Evolutionary conservation across 2,329 filamentous ascomycete species (phyloP), one percentile per base, ranked within the genome.

Genomic region (Fusarium sp.): DNA sequence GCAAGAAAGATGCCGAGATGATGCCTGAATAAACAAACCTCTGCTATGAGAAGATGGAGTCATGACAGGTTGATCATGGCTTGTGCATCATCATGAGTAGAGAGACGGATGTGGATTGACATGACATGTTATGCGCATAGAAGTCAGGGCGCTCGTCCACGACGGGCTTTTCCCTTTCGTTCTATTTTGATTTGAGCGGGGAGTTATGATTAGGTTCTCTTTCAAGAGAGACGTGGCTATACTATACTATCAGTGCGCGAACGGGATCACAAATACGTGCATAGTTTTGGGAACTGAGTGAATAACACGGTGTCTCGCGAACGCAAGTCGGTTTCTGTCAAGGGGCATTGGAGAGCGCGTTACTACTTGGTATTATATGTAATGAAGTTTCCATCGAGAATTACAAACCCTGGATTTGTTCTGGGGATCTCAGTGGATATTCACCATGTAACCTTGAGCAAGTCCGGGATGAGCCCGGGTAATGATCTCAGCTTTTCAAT

Each of bases 81-180:
- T 45, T 68, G 44, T 62, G 53, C 59, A 48, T 61, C 42, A 31
- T 61, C 35, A 61, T 38, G 55, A 63, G 60, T 53, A 65, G 42
- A 70, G 53, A 54, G 35, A 38, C 56, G n/a, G 44, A 35, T 42
- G 35, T 45, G 63, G 71, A 57, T 35, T 48, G 61, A 55, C 48
- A 65, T 48, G 44, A 57, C 54, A 68, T 54, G 38, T 61, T 47
- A 54, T 64, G 69, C 58, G 76, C 68, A 75, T 76, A 73, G 65
- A 69, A 69, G 70, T 71, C 70, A 73, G 66, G 72, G 78, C 76
- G 72, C 71, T 79, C 70, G 73, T 75, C 76, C 61, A 63, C 60
- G 48, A 56, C 56, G 65, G 31, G 44, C 48, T 57, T 69, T 61
- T 42, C 22, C 28, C 60, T 70, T 69, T 36, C 47, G 39, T 75